These are phyloP conservation scores for Vickermania ingenoplastis DNA, from an alignment of 208 protist genomes.

Conservation along the genomic window DNA sequence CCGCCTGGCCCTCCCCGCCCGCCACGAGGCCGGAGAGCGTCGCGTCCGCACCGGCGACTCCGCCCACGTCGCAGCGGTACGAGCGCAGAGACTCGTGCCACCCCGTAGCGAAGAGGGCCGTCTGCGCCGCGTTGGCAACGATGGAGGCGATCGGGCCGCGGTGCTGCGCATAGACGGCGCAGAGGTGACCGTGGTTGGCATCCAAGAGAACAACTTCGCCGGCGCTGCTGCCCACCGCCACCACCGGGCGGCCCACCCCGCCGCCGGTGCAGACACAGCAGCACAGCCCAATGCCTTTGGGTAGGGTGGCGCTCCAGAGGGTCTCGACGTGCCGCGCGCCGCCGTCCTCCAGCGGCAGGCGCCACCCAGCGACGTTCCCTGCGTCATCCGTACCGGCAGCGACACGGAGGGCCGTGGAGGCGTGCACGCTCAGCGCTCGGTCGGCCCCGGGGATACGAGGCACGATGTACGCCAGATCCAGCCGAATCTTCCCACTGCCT, in stretches of 20 bases:
- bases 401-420: constrained; percentile 13
- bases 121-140: constrained; percentile 11
- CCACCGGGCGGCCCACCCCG: constrained; percentile 10
- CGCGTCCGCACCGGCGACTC: constrained; percentile 7
- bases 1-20: background rate
- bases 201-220: constrained; percentile 79
- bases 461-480: constrained; percentile 60
- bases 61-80: constrained; percentile 19
- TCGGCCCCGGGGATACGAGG: constrained; percentile 68
- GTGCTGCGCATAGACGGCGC: constrained; percentile 74
- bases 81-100: constrained; percentile 84
- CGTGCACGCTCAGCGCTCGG: constrained; percentile 57
- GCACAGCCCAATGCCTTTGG: constrained; percentile 70
- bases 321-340: constrained; percentile 20
- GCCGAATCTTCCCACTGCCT: background rate
- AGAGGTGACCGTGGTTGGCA: constrained; percentile 40
- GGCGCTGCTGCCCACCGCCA: constrained; percentile 74
- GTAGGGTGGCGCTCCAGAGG: constrained; percentile 60
- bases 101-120: constrained; percentile 64
- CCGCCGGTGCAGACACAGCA: constrained; percentile 26
- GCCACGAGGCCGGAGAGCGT: background rate
- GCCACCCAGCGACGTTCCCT: constrained; percentile 73
- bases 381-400: constrained; percentile 71
- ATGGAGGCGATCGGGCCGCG: constrained; percentile 71
- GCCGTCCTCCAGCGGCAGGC: constrained; percentile 13